Evolutionary conservation across 805 yeast species (phyloP).

Genomic region (Starmerella vaccinii): DNA sequence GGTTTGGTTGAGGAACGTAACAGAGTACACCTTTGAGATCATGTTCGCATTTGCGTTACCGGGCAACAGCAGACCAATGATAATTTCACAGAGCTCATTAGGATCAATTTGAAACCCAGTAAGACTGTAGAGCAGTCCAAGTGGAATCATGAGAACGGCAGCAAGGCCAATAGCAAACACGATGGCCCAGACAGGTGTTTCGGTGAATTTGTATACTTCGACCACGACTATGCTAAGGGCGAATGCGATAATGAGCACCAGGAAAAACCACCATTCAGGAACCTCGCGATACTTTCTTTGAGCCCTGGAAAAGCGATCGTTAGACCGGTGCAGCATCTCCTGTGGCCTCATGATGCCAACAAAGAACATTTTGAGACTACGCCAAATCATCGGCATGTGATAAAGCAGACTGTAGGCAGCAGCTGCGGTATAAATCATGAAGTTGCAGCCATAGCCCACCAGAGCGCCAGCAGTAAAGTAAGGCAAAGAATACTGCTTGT

Average conservation of each 20-base stretch:
- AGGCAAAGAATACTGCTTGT: conserved; percentile 50
- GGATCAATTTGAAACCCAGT: conserved; percentile 43
- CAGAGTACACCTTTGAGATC: conserved; percentile 42
- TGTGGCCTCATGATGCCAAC: conserved; percentile 13
- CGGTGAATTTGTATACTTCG: conserved; percentile 27
- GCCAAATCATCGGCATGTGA: conserved; percentile 32
- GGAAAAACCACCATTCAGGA: conserved; percentile 37
- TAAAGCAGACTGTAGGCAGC: conserved; percentile 39
- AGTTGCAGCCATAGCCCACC: conserved; percentile 46
- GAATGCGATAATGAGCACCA: conserved; percentile 37
- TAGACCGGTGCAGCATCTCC: conserved; percentile 24
- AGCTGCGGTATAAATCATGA: conserved; percentile 46
- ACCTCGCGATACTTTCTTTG: conserved; percentile 42
- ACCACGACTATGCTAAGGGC: conserved; percentile 40
- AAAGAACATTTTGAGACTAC: conserved; percentile 27
- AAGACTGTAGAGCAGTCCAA: conserved; percentile 38
- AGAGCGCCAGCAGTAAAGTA: conserved; percentile 52
- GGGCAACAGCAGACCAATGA: conserved; percentile 47
- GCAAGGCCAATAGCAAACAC: conserved; percentile 45
- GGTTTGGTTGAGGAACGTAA: conserved; percentile 53
- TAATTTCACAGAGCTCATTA: conserved; percentile 40
- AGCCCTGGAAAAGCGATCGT: conserved; percentile 50
- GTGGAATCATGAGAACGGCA: conserved; percentile 42
- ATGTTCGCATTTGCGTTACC: conserved; percentile 46
- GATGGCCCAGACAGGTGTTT: conserved; percentile 52